These are phyloP conservation scores for Claviceps monticola DNA, from an alignment of 2,329 filamentous ascomycete genomes.

Conservation along the genomic window DNA sequence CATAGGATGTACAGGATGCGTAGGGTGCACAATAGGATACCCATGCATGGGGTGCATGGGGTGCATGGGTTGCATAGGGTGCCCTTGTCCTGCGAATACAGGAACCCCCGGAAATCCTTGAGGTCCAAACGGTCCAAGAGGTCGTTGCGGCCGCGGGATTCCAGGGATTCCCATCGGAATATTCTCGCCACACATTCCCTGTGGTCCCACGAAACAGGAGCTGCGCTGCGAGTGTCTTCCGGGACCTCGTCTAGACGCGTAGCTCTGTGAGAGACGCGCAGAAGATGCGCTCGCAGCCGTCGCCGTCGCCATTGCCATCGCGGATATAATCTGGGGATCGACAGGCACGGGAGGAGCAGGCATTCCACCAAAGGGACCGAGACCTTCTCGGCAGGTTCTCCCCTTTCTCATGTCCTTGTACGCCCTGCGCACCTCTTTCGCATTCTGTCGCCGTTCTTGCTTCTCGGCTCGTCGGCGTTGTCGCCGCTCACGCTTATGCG, in stretches of 20 bases:
- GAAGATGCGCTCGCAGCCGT: slow-evolving; percentile 2
- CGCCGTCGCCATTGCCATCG: neutral
- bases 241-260: neutral
- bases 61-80: no score
- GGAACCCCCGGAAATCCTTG: neutral
- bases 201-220: neutral
- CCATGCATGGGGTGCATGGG: no score
- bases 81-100: no score
- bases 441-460: slow-evolving; percentile 19
- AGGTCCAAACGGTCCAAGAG: neutral
- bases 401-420: slow-evolving; percentile 16
- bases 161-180: no score
- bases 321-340: neutral
- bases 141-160: no score
- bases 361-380: neutral
- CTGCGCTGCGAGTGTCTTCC: neutral
- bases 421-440: slow-evolving; percentile 16
- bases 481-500: slow-evolving; percentile 18
- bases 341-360: slow-evolving; percentile 3
- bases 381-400: slow-evolving; percentile 4
- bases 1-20: no score
- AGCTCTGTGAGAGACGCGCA: neutral
- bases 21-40: no score
- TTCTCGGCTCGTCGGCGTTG: slow-evolving; percentile 17
- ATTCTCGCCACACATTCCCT: no score